A percentile compares a stretch with the other conserved stretches of the same genome.
Evolutionary conservation across 129 eudicot genomes (phyloP).

Genomic region (Tagetes patula): DNA sequence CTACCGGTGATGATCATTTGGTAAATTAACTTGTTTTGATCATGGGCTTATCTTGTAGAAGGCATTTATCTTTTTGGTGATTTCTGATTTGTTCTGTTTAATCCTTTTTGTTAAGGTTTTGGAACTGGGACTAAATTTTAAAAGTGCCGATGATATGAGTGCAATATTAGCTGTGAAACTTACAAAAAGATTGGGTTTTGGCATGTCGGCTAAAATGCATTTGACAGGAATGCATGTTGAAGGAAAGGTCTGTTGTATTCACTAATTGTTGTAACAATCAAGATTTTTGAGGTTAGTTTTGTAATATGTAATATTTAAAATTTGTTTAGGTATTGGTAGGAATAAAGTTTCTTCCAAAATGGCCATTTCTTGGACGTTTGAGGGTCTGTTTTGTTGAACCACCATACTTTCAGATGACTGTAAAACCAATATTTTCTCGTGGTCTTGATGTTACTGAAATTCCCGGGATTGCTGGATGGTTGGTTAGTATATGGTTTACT

Average conservation of each 20-base stretch:
- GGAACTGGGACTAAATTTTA: constrained; percentile 85
- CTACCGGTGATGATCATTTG: constrained; percentile 83
- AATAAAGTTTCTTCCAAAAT: constrained; percentile 65
- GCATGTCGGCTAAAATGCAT: constrained; percentile 84
- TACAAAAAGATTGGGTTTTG: constrained; percentile 73
- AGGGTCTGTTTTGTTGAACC: constrained; percentile 92
- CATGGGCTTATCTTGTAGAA: not conserved
- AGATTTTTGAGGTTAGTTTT: not conserved
- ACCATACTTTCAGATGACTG: constrained; percentile 93
- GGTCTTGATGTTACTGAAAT: constrained; percentile 92
- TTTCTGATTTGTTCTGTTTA: not conserved
- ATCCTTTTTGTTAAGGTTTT: constrained; percentile 50
- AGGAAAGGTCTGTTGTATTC: constrained; percentile 66
- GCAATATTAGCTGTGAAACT: constrained; percentile 79
- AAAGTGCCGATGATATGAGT: constrained; percentile 88
- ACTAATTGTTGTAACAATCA: not conserved
- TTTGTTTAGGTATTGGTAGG: constrained; percentile 72
- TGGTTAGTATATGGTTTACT: constrained; percentile 42
- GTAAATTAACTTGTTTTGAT: constrained; percentile 34
- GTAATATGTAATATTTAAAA: constrained; percentile 1
- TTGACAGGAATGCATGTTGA: constrained; percentile 88
- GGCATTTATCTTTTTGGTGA: not conserved
- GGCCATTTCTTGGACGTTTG: constrained; percentile 91
- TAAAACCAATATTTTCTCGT: constrained; percentile 82
- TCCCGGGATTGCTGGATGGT: constrained; percentile 98